Evolutionary conservation across 2,329 filamentous ascomycete genomes (phyloP).

Genomic region (Ascochyta clinopodiicola): DNA sequence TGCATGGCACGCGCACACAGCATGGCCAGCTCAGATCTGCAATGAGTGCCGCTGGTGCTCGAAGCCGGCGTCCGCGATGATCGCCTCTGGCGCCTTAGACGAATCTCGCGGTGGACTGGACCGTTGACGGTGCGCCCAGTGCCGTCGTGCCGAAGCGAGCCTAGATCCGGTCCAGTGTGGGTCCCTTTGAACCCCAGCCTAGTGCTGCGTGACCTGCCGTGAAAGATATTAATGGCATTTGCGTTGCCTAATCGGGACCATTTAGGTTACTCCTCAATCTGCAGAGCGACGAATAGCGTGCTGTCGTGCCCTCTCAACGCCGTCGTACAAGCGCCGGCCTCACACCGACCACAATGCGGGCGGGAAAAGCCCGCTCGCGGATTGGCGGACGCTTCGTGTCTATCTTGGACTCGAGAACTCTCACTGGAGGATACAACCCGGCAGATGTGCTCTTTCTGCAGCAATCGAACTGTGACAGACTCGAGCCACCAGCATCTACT

Average conservation of each 20-base stretch:
- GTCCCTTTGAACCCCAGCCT: slow-evolving; percentile 14
- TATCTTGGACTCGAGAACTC: slow-evolving; percentile 28
- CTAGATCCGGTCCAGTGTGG: slow-evolving; percentile 13
- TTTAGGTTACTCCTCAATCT: slow-evolving; percentile 30
- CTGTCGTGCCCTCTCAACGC: slow-evolving; percentile 35
- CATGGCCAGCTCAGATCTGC: slow-evolving; percentile 37
- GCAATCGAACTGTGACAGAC: slow-evolving; percentile 36
- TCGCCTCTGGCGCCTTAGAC: slow-evolving; percentile 29
- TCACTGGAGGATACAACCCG: slow-evolving; percentile 37
- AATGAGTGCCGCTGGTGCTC: slow-evolving; percentile 22
- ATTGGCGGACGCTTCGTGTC: slow-evolving; percentile 38
- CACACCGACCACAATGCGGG: slow-evolving; percentile 34
- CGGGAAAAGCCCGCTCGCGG: slow-evolving; percentile 33
- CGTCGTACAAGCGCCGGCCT: slow-evolving; percentile 44
- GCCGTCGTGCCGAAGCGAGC: slow-evolving; percentile 36
- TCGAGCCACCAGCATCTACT: slow-evolving; percentile 42
- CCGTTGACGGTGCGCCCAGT: slow-evolving; percentile 14
- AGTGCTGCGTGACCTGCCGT: slow-evolving; percentile 18
- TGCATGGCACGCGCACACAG: slow-evolving; percentile 24
- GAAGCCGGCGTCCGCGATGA: slow-evolving; percentile 34
- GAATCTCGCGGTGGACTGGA: slow-evolving; percentile 20
- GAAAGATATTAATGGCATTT: slow-evolving; percentile 45
- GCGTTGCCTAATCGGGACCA: slow-evolving; percentile 27
- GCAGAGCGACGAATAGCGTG: slow-evolving; percentile 38
- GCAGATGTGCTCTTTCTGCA: slow-evolving; percentile 46